A percentile compares a stretch with the other conserved stretches of the same genome.
These are phyloP conservation scores for Cornus controversa DNA, from an alignment of 148 eudicot species.

Conservation along the genomic window DNA sequence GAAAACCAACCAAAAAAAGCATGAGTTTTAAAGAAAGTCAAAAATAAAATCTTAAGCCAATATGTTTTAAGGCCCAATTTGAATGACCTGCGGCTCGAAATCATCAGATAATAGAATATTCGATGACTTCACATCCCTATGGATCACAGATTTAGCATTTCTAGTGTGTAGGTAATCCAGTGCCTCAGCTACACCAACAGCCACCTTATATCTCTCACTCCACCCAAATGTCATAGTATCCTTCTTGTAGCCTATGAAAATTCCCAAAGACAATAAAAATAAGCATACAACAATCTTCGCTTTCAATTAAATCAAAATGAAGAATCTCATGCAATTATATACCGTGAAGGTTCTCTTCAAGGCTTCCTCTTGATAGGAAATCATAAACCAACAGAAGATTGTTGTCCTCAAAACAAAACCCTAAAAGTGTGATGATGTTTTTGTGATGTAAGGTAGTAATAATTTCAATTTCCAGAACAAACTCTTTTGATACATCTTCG, in stretches of 20 bases:
- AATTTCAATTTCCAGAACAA: constrained; percentile 74
- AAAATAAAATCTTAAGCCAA: constrained; percentile 1
- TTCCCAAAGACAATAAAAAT: neutral
- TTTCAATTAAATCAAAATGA: neutral
- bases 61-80: neutral
- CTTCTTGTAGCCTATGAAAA: constrained; percentile 48
- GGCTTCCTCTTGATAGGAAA: constrained; percentile 78
- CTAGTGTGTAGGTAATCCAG: constrained; percentile 69
- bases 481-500: constrained; percentile 65
- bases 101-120: constrained; percentile 79
- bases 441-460: constrained; percentile 77
- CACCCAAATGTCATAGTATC: constrained; percentile 56
- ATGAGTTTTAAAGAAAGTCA: neutral
- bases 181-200: constrained; percentile 90
- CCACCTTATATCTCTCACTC: constrained; percentile 81
- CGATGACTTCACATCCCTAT: constrained; percentile 90
- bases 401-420: constrained; percentile 71
- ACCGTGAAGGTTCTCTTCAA: constrained; percentile 92
- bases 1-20: constrained; percentile 21
- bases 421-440: constrained; percentile 75
- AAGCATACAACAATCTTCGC: neutral
- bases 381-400: constrained; percentile 72
- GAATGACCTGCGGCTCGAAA: constrained; percentile 77
- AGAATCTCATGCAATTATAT: neutral
- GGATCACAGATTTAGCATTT: constrained; percentile 66